Base-by-base conservation (phyloP, 257 asterid species). In the Petunia secreta region DNA sequence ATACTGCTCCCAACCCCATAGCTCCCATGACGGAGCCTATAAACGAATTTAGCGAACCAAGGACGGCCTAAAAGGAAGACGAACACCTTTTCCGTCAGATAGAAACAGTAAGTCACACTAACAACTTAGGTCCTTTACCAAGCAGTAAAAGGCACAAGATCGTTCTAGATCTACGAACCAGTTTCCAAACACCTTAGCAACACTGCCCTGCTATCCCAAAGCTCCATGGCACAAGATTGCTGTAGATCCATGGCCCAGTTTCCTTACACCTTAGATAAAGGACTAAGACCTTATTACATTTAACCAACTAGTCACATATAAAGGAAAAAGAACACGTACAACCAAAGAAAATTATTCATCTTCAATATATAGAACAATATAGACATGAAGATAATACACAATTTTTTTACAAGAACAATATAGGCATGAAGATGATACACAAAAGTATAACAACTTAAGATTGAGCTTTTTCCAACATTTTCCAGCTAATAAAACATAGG, bases 391-490 rank as follows among this genome's bases (percentile, higher is more conserved):
- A 25, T 25, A 25, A 25, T 25, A 25, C 25, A 25, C 25, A 25
- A 25, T 25, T 25, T 25, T 25, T 25, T 64, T 37, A 37, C 25
- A 25, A 38, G 25, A 64, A 64, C 71, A 38, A 43, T 43, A 44
- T n/a, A 68, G 57, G 16, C 75, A 68, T 44, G 9, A 25, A n/a
- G 15, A 43, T 68, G 4, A 44, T n/a, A 44, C 38, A 5, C n/a
- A 68, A 48, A 68, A 68, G 57, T 16, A 68, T 16, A 68, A 16
- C 0, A 69, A 0, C 4, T 4, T 46, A 46, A 44, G 48, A 25
- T 46, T 69, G 76, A 69, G 59, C 16, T 69, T 34, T 46, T 44
- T 69, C 76, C 9, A 25, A 46, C 77, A 69, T 69, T 67, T 43
- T 3, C 5, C 2, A 44, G 5, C 34, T 71, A 69, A 66, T 66